These are phyloP conservation scores for Colletotrichum australisinense DNA, from an alignment of 2,329 filamentous ascomycete genomes.

Conservation along the genomic window DNA sequence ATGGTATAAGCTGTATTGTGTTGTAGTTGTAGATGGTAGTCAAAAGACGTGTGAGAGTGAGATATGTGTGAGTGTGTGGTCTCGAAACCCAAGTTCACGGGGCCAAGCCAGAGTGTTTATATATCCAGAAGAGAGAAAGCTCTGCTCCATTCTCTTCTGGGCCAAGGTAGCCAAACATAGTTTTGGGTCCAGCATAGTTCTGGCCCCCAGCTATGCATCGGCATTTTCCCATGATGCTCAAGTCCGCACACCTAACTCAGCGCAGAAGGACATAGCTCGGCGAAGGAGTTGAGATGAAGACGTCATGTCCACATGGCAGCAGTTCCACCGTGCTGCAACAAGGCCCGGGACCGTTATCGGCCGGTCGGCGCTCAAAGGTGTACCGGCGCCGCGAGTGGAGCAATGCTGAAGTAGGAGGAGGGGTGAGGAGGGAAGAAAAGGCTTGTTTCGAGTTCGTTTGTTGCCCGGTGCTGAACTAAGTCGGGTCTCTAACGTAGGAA, in stretches of 20 bases:
- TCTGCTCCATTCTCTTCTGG: background rate
- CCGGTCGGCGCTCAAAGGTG: conserved; percentile 18
- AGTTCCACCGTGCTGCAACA: conserved; percentile 21
- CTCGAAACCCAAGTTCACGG: too few species aligned
- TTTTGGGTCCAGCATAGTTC: background rate
- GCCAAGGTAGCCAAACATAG: background rate
- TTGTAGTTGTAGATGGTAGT: background rate
- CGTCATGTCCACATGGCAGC: conserved; percentile 25
- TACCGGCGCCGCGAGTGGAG: conserved; percentile 18
- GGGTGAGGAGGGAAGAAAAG: background rate
- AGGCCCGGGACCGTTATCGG: conserved; percentile 16
- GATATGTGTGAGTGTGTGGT: background rate
- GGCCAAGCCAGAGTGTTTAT: conserved; percentile 8
- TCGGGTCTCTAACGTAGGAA: background rate
- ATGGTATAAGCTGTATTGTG: background rate
- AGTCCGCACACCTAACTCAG: conserved; percentile 3
- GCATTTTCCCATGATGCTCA: background rate
- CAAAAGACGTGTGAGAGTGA: background rate
- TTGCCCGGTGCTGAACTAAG: background rate
- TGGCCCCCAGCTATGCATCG: background rate
- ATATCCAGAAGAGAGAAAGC: background rate
- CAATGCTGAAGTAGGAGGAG: background rate
- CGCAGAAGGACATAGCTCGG: conserved; percentile 23
- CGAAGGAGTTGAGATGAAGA: conserved; percentile 16
- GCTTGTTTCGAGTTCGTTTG: background rate